These are phyloP conservation scores for Myxozyma neglecta DNA, from an alignment of 805 yeast genomes.

Conservation along the genomic window DNA sequence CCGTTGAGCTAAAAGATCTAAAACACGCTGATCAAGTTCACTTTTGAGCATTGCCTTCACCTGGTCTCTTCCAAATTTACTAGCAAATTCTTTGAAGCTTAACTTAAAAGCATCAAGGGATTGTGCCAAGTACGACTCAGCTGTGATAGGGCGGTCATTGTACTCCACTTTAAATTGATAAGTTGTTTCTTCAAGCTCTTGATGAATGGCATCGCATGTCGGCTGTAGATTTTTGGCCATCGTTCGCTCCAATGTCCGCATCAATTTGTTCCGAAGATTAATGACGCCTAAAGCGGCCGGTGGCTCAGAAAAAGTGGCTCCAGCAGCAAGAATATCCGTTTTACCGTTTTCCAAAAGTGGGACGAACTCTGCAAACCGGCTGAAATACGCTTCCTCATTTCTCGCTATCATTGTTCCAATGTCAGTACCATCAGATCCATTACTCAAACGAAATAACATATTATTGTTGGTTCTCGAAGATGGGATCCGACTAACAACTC, in stretches of 20 bases:
- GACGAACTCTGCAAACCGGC: slow-evolving; percentile 56
- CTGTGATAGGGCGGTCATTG: slow-evolving; percentile 90
- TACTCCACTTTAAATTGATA: slow-evolving; percentile 94
- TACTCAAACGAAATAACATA: slow-evolving; percentile 14
- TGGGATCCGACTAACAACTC: slow-evolving; percentile 89
- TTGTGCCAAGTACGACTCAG: slow-evolving; percentile 90
- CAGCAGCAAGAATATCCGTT: background rate
- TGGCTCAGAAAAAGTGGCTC: background rate
- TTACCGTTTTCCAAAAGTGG: background rate
- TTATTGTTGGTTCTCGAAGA: slow-evolving; percentile 19
- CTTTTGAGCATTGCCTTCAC: slow-evolving; percentile 73
- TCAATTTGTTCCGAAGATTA: slow-evolving; percentile 71
- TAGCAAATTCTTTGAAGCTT: slow-evolving; percentile 82
- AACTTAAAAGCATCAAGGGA: slow-evolving; percentile 84
- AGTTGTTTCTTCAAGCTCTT: slow-evolving; percentile 88
- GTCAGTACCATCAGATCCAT: slow-evolving; percentile 52
- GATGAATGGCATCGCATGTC: slow-evolving; percentile 78
- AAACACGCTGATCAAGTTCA: slow-evolving; percentile 83
- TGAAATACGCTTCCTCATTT: slow-evolving; percentile 61
- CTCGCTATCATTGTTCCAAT: slow-evolving; percentile 51
- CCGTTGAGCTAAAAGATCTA: slow-evolving; percentile 82
- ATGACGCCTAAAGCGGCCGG: slow-evolving; percentile 66
- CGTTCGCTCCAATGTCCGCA: slow-evolving; percentile 81
- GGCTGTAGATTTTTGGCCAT: slow-evolving; percentile 90
- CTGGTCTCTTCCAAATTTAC: slow-evolving; percentile 78